Evolutionary conservation across 2,329 filamentous ascomycete species (phyloP), one percentile per base, ranked within the genome.

Genomic region (Stagonosporopsis chrysanthemi): DNA sequence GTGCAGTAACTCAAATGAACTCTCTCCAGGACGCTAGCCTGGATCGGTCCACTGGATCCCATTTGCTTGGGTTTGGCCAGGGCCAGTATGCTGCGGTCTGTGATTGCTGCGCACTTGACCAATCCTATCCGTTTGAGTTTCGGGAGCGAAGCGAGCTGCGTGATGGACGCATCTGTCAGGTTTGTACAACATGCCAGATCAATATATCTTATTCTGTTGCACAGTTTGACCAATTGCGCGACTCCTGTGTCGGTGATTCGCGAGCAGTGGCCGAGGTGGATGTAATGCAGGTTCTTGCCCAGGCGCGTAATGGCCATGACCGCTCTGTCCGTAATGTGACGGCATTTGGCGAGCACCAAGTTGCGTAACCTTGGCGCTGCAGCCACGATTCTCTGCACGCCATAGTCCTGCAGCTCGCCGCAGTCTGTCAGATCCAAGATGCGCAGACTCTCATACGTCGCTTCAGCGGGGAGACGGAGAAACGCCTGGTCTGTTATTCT

Each of bases 1-100:
- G 90, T 87, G 78, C 95, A 99, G 75, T 99, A 98, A 76, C 93
- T 97, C 36, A 99, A 83, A 81, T 99, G 95, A 9, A 99, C 95
- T 66, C 95, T 86, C 79, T 99, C 95, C 24, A 99, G 80, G 45
- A 86, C 84, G 69, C 90, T 93, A 56, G 84, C 83, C 19, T 82
- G 82, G 56, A 82, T 81, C 50, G 80, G 86, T 62, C 80, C 85
- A 66, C 83, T 86, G 66, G 80, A 83, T 44, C 80, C 48, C 26
- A 78, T 70, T 55, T 75, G 72, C 58, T 86, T 88, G 2, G 89
- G 87, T 64, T 88, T 87, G 7, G 94, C 92, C 63, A 98, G 82
- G 19, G 92, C 91, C 62, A 90, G 83, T 50, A 99, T 96, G 66
- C 93, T 97, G 26, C 86, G 85, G 73, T 99, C 92, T 0, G 95